A percentile compares a stretch with the other conserved stretches of the same genome.
These are phyloP conservation scores for Sarocladium kiliense DNA, from an alignment of 2,329 filamentous ascomycete genomes.

Conservation along the genomic window DNA sequence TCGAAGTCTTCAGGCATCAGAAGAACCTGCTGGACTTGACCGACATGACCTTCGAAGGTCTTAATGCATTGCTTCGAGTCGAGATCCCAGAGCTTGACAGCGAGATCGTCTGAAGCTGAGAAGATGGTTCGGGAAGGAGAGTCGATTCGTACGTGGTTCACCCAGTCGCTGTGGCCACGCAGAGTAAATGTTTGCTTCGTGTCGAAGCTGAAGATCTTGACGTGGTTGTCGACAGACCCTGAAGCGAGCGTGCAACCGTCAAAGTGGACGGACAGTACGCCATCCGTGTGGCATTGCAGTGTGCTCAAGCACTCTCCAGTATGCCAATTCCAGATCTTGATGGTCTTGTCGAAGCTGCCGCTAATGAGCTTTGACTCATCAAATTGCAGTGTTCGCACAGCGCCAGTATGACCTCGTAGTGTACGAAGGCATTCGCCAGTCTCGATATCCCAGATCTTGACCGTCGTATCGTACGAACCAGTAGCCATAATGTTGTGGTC, in stretches of 20 bases:
- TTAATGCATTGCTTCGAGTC: conserved; percentile 75
- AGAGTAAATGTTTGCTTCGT: conserved; percentile 76
- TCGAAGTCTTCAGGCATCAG: conserved; percentile 84
- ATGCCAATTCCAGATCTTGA: conserved; percentile 96
- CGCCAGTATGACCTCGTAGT: conserved; percentile 72
- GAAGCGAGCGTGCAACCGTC: conserved; percentile 80
- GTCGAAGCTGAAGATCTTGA: conserved; percentile 90
- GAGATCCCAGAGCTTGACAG: conserved; percentile 87
- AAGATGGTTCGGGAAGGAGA: conserved; percentile 77
- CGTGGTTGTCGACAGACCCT: conserved; percentile 81
- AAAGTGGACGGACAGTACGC: conserved; percentile 85
- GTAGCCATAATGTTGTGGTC: conserved; percentile 89
- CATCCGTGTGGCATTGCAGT: conserved; percentile 71
- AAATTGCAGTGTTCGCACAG: conserved; percentile 86
- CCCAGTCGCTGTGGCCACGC: conserved; percentile 86
- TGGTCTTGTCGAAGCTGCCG: conserved; percentile 78
- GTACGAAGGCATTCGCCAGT: conserved; percentile 84
- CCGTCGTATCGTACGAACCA: conserved; percentile 89
- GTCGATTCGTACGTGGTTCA: conserved; percentile 92
- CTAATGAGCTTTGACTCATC: conserved; percentile 88
- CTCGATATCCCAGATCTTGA: conserved; percentile 94
- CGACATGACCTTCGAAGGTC: conserved; percentile 82
- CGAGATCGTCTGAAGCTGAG: conserved; percentile 90
- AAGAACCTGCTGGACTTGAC: conserved; percentile 88
- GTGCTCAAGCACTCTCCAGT: conserved; percentile 83